Base-by-base conservation (phyloP, 2,329 filamentous ascomycete species). In the Fonsecaea pedrosoi region DNA sequence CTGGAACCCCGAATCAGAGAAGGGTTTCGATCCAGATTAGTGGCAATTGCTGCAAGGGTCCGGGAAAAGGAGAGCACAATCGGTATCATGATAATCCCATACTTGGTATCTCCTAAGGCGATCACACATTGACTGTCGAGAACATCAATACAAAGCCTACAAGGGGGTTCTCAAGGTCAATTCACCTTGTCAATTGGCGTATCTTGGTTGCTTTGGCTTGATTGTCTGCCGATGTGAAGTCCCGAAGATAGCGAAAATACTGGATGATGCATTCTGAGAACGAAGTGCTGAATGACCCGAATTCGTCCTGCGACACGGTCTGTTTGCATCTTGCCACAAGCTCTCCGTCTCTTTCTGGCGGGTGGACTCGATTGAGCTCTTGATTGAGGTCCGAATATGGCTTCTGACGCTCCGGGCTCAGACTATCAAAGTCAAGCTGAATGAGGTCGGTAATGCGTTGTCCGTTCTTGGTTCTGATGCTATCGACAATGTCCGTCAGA, bases 1-100 rank as follows among this genome's bases (percentile, higher is more conserved):
- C 69, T 80, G 80, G 72, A 63, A 77, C 77, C 53, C 81, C 73
- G 85, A 58, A 91, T 89, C 54, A 97, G 82, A 68, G 95, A 90
- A 0, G 93, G 93, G 62, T 88, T 87, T 69, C 90, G 90, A 77
- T 94, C 92, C 45, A 97, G 84, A 60, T 88, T 90, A 82, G 97
- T 92, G 32, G 94, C 94, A 64, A 97, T 85, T 71, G 90, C 89
- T 8, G 92, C 90, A 30, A 97, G 86, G 7, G 92, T 88, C 72
- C 90, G 88, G 37, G 91, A 94, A 61, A 96, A 86, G 35, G 90
- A 90, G 73, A 97, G 89, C 75, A 92, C 91, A 2, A 92, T 93
- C 50, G 92, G 89, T 48, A 97, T 86, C 73, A 97, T 87, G 73
- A 97, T 85, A 35, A 90, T 86, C 37, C 94, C 94, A 76, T 93